Base-by-base conservation (phyloP, 2,329 filamentous ascomycete species). In the Talaromyces sp. region DNA sequence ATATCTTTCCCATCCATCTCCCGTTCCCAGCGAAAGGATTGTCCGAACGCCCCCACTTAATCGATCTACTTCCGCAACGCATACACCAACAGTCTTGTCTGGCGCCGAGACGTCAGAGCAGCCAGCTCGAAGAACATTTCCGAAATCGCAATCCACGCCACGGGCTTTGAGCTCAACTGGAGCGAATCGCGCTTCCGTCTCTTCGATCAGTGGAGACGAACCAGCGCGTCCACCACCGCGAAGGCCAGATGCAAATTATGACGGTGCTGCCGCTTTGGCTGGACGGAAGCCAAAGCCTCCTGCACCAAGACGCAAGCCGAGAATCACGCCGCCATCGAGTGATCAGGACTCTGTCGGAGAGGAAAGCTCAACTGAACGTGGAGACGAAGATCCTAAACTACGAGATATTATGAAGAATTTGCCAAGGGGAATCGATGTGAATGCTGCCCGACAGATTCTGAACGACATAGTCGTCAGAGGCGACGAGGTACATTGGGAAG, bases 391-490 rank as follows among this genome's bases (percentile, higher is more conserved):
- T 66, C 81, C 81, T 59, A 85, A 83, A 56, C 86, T 90, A 66
- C 79, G 82, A 56, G 75, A 82, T 8, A 81, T 96, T 23, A 79
- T 97, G 71, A 92, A 90, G 71, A 88, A 88, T 62, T 77, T 98
- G 1, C 93, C 93, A 0, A 84, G 87, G 60, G 92, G 92, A 0
- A 86, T 97, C 2, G 95, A 99, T 71, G 85, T 88, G 67, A 80
- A 83, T 28, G 90, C 93, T 3, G 95, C 93, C 0, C 90, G 91
- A 70, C 92, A 97, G 66, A 97, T 99, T 33, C 82, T 98, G 63
- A 97, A 97, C 70, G 95, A 99, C 68, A 96, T 99, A 64, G 90
- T 99, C 2, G 88, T 98, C 14, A 87, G 93, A 66, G 95, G 95
- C 6, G 95, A 99, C 69, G 90, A 96, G 72, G 95, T 99, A 1